Base-by-base conservation (phyloP, 257 asterid species). In the Paulownia fortunei region DNA sequence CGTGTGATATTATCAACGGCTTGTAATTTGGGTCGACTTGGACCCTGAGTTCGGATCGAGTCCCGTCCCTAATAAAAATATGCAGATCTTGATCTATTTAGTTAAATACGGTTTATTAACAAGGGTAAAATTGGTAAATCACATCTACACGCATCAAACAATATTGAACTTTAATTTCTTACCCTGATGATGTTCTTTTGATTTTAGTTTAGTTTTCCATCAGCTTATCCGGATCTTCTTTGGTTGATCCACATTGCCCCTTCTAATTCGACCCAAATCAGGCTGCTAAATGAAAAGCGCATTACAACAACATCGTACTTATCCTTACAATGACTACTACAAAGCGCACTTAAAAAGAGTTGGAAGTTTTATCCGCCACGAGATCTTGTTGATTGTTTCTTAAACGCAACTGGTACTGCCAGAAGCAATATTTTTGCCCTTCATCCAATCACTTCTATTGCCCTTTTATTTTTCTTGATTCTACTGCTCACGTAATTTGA, bases 321-420 rank as follows among this genome's bases (percentile, higher is more conserved):
- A 80, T 80, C 78, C 62, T 68, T 59, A 75, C 70, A 64, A 37
- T 59, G 76, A 73, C 79, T 27, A 58, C 30, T 11, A 30, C 7
- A 80, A 74, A n/a, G 30, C 73, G 77, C 80, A 74, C 72, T 72
- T 51, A 2, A 65, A n/a, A 34, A n/a, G 70, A 72, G 62, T 63
- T 42, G 30, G 69, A 79, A 55, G 47, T 68, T 32, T 58, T 44
- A 58, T 67, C 76, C 47, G 69, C 84, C 84, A 80, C 77, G 3
- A 59, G 2, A 34, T 1, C 16, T 37, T 9, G 41, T 51, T 24
- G 19, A 24, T 75, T 69, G 42, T 21, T 80, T 44, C 36, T 49
- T 59, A 69, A 60, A 80, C 84, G 84, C 46, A 80, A 80, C 78
- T 80, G 59, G 9, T 16, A 21, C n/a, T n/a, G n/a, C n/a, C n/a